Evolutionary conservation across 768 basidiomycete species (phyloP), one percentile per base, ranked within the genome.

Genomic region (Leccinum aurantiacum): DNA sequence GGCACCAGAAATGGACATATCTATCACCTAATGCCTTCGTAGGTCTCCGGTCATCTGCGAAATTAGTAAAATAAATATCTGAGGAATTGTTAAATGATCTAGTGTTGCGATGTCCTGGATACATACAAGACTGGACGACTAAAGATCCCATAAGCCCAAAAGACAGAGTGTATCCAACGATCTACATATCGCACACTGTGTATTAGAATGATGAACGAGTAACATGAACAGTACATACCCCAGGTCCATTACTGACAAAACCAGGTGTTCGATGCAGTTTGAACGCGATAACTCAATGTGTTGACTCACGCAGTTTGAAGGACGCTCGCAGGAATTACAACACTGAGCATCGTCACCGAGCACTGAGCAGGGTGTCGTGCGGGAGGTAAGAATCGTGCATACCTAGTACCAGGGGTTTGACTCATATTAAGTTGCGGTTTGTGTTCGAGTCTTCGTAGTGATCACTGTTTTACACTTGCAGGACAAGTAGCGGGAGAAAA

Each of bases 111-210:
- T 17, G 10, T 38, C 6, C 3, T 13, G 14, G 37, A 37, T 15
- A 37, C 37, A 15, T 6, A 37, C 37, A 37, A 37, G 37, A 14
- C 37, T 37, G 37, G 31, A 68, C 57, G 3, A 3, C 38, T 2
- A 37, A 37, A 37, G 14, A 37, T 37, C 63, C 68, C 60, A 60
- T 59, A 14, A 68, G 52, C 0, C n/a, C 41, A 5, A 65, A 70
- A 44, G 54, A 53, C 0, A 62, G n/a, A 0, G 63, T 62, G 6
- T 70, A 67, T 38, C 67, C 64, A 17, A 68, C 22, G 6, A 58
- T 29, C 65, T 70, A 24, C 2, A 15, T 5, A n/a, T 7, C 14
- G n/a, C 25, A n/a, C 7, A 38, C 22, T 17, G 19, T 59, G 29
- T 15, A 41, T 27, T 38, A 47, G 0, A n/a, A 37, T 2, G 14